Conservation (phyloP, 2,329 filamentous ascomycete genomes). For the Ascochyta rabiei region DNA sequence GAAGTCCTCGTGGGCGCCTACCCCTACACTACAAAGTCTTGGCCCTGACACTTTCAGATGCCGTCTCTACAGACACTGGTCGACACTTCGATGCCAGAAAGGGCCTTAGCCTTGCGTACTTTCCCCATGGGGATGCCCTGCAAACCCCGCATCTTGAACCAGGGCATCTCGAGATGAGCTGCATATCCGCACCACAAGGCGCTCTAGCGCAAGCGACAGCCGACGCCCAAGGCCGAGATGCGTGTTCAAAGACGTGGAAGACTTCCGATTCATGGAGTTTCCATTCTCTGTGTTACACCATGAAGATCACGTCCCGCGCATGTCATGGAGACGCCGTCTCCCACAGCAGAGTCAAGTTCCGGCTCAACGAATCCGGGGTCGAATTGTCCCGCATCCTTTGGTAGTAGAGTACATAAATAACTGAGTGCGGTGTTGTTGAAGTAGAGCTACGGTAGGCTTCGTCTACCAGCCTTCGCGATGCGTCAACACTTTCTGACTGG, state of each 20-base stretch:
- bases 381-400: not conserved
- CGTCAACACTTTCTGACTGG: not conserved
- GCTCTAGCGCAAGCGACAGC: conserved; percentile 17
- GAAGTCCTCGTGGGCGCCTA: too few relatives aligned
- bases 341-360: not conserved
- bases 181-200: not conserved
- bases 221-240: conserved; percentile 8
- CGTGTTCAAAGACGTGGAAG: not conserved
- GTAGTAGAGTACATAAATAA: not conserved
- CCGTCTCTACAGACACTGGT: too few relatives aligned
- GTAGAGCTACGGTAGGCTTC: too few relatives aligned
- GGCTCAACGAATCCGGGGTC: not conserved
- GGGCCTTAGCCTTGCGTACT: not conserved
- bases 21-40: too few relatives aligned
- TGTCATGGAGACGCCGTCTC: not conserved
- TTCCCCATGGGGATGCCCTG: not conserved
- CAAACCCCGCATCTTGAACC: conserved; percentile 4
- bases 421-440: not conserved
- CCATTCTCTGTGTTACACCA: not conserved
- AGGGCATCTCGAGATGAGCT: conserved; percentile 3
- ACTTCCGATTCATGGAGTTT: conserved; percentile 17
- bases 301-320: not conserved
- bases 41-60: too few relatives aligned
- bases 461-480: not conserved
- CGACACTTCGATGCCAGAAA: too few relatives aligned